These are phyloP conservation scores for Smithsoniella earleae DNA, from an alignment of 163 green algal species.

Conservation along the genomic window DNA sequence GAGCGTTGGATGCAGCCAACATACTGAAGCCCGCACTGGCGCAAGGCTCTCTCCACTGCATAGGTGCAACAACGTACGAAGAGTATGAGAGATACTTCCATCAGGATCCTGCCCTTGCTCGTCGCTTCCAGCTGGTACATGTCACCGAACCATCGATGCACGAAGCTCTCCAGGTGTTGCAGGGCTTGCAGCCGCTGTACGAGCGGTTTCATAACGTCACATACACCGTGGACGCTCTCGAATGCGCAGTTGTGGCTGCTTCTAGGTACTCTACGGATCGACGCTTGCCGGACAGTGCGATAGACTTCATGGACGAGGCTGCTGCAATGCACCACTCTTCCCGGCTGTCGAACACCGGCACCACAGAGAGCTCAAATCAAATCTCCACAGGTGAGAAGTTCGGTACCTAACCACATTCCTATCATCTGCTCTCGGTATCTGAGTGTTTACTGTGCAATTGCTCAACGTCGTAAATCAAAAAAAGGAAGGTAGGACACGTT, in stretches of 20 bases:
- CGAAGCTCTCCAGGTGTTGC: slow-evolving; percentile 38
- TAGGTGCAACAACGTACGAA: slow-evolving; percentile 54
- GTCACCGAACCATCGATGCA: slow-evolving; percentile 43
- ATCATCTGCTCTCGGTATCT: too few species aligned
- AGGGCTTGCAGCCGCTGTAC: slow-evolving; percentile 44
- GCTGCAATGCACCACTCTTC: slow-evolving; percentile 33
- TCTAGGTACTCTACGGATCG: slow-evolving; percentile 45
- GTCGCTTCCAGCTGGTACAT: slow-evolving; percentile 56
- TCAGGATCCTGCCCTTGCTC: slow-evolving; percentile 59
- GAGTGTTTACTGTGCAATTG: too few species aligned
- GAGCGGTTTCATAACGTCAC: slow-evolving; percentile 44
- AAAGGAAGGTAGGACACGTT: too few species aligned
- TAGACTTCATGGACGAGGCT: slow-evolving; percentile 55
- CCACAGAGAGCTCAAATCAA: not conserved
- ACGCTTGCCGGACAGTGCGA: slow-evolving; percentile 50
- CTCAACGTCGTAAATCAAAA: too few species aligned
- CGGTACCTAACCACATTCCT: too few species aligned
- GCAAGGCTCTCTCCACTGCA: slow-evolving; percentile 54
- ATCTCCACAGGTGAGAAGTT: not conserved
- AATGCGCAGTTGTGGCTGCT: slow-evolving; percentile 36
- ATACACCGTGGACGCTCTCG: slow-evolving; percentile 40
- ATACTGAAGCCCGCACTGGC: slow-evolving; percentile 70
- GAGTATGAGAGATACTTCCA: slow-evolving; percentile 54
- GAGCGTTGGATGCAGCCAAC: slow-evolving; percentile 61
- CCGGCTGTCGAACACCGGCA: too few species aligned